A percentile compares a stretch with the other conserved stretches of the same genome.
phyloP scores from a whole-genome alignment of 2,329 filamentous ascomycete genomes.

The Alternaria sp. region DNA sequence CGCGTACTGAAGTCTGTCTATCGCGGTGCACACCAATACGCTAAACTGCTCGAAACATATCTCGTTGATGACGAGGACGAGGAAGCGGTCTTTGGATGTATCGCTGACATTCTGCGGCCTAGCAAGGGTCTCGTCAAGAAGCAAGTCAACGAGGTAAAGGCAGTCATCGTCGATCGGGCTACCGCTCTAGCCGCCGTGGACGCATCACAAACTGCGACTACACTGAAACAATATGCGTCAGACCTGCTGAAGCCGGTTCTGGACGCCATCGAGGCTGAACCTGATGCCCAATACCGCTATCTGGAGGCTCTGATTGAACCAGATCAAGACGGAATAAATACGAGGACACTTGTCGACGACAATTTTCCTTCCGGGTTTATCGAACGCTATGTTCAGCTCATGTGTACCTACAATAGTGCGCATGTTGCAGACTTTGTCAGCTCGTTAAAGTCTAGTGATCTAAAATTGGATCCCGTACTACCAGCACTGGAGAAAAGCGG shows the following conservation, averaged over 20 bases:
- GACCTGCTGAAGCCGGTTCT: slow-evolving; percentile 74
- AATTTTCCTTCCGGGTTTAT: slow-evolving; percentile 65
- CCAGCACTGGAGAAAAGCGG: slow-evolving; percentile 89
- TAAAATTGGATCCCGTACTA: slow-evolving; percentile 80
- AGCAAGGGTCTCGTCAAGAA: slow-evolving; percentile 70
- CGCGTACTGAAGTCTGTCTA: slow-evolving; percentile 92
- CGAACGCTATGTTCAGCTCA: slow-evolving; percentile 87
- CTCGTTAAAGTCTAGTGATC: slow-evolving; percentile 75
- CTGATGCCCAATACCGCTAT: slow-evolving; percentile 77
- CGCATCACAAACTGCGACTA: slow-evolving; percentile 69
- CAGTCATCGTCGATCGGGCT: slow-evolving; percentile 71
- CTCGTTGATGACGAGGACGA: slow-evolving; percentile 85
- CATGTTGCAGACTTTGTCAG: slow-evolving; percentile 89
- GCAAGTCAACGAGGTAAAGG: slow-evolving; percentile 75
- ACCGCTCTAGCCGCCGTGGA: slow-evolving; percentile 72
- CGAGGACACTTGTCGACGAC: slow-evolving; percentile 23
- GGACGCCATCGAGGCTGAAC: slow-evolving; percentile 66
- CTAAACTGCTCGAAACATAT: slow-evolving; percentile 78
- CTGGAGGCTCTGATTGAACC: slow-evolving; percentile 79
- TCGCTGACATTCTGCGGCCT: slow-evolving; percentile 75
- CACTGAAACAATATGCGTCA: slow-evolving; percentile 67
- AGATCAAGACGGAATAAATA: slow-evolving; percentile 26
- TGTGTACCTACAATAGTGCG: slow-evolving; percentile 83
- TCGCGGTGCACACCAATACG: slow-evolving; percentile 78
- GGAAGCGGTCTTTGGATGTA: slow-evolving; percentile 78